phyloP scores from a whole-genome alignment of 1,284 basidiomycete species.

The Sporisorium exsertum region DNA sequence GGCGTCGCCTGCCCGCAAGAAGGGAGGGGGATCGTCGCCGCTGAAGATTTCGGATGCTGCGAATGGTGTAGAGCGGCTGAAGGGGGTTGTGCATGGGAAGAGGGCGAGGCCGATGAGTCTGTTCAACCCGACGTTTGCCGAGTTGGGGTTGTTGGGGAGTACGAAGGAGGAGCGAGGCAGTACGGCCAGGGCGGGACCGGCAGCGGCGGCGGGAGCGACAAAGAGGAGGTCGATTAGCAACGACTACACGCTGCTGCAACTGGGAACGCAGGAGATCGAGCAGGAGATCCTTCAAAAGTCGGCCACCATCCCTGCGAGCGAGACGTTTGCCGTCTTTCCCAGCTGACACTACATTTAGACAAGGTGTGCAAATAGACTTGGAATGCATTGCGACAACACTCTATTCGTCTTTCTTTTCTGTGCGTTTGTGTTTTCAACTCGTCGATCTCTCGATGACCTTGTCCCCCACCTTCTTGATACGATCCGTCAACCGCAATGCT shows the following conservation, averaged over 20 bases:
- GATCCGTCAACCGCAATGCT: no score
- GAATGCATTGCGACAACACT: no score
- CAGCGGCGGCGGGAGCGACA: neutral
- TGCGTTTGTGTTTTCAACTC: no score
- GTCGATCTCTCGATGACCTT: no score
- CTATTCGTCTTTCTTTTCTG: no score
- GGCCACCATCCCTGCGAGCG: constrained; percentile 18
- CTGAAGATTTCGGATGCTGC: constrained; percentile 7
- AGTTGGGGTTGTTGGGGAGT: neutral
- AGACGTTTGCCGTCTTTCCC: constrained; percentile 37
- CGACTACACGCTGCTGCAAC: constrained; percentile 39
- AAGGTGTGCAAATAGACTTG: no score
- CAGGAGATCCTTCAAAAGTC: constrained; percentile 25
- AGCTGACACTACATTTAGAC: no score
- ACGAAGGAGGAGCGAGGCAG: neutral
- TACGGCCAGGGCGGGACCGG: neutral
- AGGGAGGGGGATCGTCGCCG: neutral
- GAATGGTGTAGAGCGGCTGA: neutral
- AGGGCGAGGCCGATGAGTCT: constrained; percentile 35
- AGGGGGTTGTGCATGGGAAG: neutral
- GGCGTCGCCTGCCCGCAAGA: constrained; percentile 1
- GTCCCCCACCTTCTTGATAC: no score
- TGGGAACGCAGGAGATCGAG: constrained; percentile 32
- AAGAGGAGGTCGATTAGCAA: constrained; percentile 35
- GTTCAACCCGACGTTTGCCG: constrained; percentile 14